Evolutionary conservation across 164 flowering plant species (phyloP).

Genomic region (Warburgia ugandensis): DNA sequence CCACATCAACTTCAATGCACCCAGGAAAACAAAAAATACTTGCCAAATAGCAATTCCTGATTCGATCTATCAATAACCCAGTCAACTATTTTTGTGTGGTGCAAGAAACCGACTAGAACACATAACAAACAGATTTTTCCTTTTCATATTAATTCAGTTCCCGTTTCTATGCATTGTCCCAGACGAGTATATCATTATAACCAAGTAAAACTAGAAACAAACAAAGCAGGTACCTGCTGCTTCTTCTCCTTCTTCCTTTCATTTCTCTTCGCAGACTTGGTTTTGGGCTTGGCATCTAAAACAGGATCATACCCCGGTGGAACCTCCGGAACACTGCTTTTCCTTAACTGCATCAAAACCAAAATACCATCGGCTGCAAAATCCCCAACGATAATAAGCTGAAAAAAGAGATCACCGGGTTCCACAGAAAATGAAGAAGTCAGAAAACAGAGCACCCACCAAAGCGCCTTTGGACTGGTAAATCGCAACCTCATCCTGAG

Average conservation of each 20-base stretch:
- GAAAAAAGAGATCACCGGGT: neutral
- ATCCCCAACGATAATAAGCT: neutral
- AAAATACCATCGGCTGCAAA: slow-evolving; percentile 2
- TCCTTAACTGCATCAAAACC: slow-evolving; percentile 16
- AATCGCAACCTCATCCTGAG: slow-evolving; percentile 33
- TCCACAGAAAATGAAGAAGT: neutral
- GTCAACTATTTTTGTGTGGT: no score
- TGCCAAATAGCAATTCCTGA: no score
- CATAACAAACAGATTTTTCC: no score
- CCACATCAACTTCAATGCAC: no score
- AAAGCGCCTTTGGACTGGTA: slow-evolving; percentile 30
- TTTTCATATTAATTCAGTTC: no score
- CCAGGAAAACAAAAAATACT: no score
- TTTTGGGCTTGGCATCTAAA: slow-evolving; percentile 24
- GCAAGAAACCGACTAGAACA: no score
- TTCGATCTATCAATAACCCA: no score
- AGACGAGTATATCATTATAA: no score
- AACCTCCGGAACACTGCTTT: slow-evolving; percentile 16
- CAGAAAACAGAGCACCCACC: slow-evolving; percentile 3
- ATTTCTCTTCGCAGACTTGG: slow-evolving; percentile 29
- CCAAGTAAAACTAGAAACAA: neutral
- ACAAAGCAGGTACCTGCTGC: slow-evolving; percentile 12
- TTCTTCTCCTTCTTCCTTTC: slow-evolving; percentile 35
- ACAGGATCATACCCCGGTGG: slow-evolving; percentile 32
- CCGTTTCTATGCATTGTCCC: no score